Evolutionary conservation across 1,139 yeast genomes (phyloP).

Genomic region (Candida mesenterica): DNA sequence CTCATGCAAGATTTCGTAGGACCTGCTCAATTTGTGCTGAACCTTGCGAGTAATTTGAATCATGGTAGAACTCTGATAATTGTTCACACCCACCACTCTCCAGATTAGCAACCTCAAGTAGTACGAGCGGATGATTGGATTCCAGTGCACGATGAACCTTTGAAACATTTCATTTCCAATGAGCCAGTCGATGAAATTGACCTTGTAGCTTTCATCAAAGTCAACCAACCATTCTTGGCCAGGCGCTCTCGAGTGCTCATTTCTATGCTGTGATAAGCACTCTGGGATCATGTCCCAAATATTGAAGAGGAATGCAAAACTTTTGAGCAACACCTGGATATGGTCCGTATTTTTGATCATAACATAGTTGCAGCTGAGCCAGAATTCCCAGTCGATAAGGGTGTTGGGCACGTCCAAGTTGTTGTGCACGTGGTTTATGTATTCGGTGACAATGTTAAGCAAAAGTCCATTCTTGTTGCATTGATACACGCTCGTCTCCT

Average conservation of each 20-base stretch:
- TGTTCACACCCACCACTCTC: constrained; percentile 57
- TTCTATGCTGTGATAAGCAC: constrained; percentile 13
- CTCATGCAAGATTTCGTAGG: constrained; percentile 23
- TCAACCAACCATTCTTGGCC: constrained; percentile 38
- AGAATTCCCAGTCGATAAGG: constrained; percentile 67
- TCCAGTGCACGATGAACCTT: constrained; percentile 72
- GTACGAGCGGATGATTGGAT: constrained; percentile 69
- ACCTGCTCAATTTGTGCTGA: constrained; percentile 27
- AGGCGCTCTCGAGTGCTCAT: too few species aligned
- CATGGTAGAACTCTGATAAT: constrained; percentile 35
- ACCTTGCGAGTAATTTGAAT: constrained; percentile 31
- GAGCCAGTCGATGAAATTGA: constrained; percentile 54
- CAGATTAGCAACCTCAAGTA: constrained; percentile 68
- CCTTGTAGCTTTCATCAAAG: constrained; percentile 38
- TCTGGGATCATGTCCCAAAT: constrained; percentile 73
- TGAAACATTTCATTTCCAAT: constrained; percentile 49
- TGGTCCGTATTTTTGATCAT: constrained; percentile 62
- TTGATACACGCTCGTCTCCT: constrained; percentile 45
- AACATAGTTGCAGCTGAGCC: constrained; percentile 61
- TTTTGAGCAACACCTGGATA: constrained; percentile 59
- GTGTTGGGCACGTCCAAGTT: constrained; percentile 13
- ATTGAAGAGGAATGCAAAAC: constrained; percentile 66
- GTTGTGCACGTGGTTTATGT: constrained; percentile 37
- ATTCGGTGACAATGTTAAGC: constrained; percentile 47
- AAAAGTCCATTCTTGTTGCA: constrained; percentile 42